Percentiles rank a stretch among this genome's conserved stretches.
Evolutionary conservation across 768 basidiomycete genomes (phyloP).

Genomic region (Psilocybe cubensis): DNA sequence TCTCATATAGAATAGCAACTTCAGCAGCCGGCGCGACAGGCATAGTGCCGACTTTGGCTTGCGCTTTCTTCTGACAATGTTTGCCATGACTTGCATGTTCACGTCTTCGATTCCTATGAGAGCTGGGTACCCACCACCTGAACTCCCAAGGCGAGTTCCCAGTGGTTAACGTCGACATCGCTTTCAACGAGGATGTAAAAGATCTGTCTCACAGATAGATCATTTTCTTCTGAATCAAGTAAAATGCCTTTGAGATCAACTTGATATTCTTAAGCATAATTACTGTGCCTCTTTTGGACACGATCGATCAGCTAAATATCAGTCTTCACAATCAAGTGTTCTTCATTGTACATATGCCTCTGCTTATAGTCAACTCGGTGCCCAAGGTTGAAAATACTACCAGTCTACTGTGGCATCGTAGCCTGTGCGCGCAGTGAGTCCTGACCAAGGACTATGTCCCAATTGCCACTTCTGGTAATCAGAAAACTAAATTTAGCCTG

Average conservation of each 20-base stretch:
- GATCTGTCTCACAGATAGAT: background rate
- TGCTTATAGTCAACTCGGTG: too few species aligned
- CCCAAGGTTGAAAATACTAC: too few species aligned
- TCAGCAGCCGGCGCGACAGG: background rate
- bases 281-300: background rate
- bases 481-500: too few species aligned
- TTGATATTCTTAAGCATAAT: conserved; percentile 13
- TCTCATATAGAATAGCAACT: background rate
- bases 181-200: conserved; percentile 1
- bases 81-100: background rate
- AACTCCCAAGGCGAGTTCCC: conserved; percentile 9
- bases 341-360: too few species aligned
- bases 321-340: too few species aligned
- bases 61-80: background rate
- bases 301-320: too few species aligned
- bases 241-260: conserved; percentile 3
- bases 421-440: too few species aligned
- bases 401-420: too few species aligned
- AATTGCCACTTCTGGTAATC: too few species aligned
- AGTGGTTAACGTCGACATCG: conserved; percentile 5
- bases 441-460: too few species aligned
- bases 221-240: background rate
- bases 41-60: background rate
- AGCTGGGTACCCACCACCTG: background rate
- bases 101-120: background rate